Percentiles rank a stretch among this genome's conserved stretches.
Evolutionary conservation across 345 rosid genomes (phyloP).

Genomic region (Salix arbutifolia): DNA sequence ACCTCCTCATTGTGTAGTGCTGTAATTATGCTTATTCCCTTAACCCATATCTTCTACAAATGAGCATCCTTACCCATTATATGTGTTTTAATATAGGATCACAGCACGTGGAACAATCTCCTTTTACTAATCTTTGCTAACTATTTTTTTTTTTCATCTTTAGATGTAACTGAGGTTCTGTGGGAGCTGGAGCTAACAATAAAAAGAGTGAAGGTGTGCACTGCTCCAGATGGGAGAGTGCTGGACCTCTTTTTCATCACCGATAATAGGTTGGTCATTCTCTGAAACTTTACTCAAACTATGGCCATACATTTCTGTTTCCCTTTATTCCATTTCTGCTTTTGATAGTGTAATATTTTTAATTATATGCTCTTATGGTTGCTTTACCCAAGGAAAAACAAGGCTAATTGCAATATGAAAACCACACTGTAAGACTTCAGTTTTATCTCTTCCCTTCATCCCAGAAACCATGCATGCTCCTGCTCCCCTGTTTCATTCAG

Average conservation of each 20-base stretch:
- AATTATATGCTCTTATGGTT: not conserved
- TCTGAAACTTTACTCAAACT: not conserved
- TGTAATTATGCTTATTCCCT: not conserved
- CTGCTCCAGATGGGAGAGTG: constrained; percentile 67
- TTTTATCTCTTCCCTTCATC: no score
- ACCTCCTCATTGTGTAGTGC: no score
- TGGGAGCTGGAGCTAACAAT: constrained; percentile 61
- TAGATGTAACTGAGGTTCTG: constrained; percentile 64
- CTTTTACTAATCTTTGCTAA: not conserved
- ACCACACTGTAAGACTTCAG: not conserved
- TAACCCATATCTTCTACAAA: not conserved
- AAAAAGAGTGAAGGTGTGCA: constrained; percentile 61
- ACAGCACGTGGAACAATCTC: not conserved
- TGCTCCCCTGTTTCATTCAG: no score
- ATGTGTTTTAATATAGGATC: not conserved
- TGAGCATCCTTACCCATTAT: not conserved
- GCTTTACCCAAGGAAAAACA: not conserved
- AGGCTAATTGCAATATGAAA: not conserved
- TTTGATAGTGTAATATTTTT: not conserved
- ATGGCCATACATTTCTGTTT: not conserved
- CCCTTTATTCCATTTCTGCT: not conserved
- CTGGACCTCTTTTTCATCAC: constrained; percentile 68
- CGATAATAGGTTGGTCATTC: constrained; percentile 54
- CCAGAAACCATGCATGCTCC: no score
- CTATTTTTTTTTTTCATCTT: not conserved